Evolutionary conservation across 2,329 filamentous ascomycete species (phyloP).

Genomic region (Grosmannia huntii): DNA sequence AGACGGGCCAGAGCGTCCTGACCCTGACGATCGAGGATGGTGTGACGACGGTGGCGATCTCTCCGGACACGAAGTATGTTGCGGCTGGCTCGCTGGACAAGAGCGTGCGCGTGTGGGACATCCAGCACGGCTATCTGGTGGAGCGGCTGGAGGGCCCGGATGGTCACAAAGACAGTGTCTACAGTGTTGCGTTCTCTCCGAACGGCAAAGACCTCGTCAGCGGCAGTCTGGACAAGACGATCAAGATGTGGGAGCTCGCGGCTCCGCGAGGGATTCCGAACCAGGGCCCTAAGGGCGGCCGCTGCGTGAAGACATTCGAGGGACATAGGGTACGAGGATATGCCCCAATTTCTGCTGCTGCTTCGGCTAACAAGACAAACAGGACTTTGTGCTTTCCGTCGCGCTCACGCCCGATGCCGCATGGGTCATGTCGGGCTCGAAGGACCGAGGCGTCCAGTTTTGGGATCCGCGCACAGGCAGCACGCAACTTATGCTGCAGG

Average conservation of each 20-base stretch:
- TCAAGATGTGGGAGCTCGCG: conserved; percentile 97
- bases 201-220: conserved; percentile 87
- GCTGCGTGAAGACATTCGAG: conserved; percentile 94
- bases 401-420: conserved; percentile 86
- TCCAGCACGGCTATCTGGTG: conserved; percentile 69
- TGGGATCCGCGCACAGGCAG: conserved; percentile 92
- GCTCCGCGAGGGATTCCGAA: conserved; percentile 55
- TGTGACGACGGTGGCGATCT: conserved; percentile 94
- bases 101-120: conserved; percentile 96
- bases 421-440: conserved; percentile 96
- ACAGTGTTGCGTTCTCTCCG: conserved; percentile 90
- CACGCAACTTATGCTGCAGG: conserved; percentile 96
- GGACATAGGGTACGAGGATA: conserved; percentile 64
- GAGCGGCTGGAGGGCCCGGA: conserved; percentile 87
- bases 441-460: conserved; percentile 95
- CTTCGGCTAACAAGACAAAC: conserved; percentile 11
- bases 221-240: conserved; percentile 92
- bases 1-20: conserved; percentile 67
- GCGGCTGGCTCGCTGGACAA: conserved; percentile 93
- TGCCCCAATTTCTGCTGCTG: background rate
- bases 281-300: conserved; percentile 65
- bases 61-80: conserved; percentile 85
- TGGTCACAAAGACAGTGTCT: conserved; percentile 94
- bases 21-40: conserved; percentile 91
- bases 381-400: conserved; percentile 95